A percentile compares a stretch with the other conserved stretches of the same genome.
Evolutionary conservation across 257 asterid genomes (phyloP).

Genomic region (Lycium ferocissimum): DNA sequence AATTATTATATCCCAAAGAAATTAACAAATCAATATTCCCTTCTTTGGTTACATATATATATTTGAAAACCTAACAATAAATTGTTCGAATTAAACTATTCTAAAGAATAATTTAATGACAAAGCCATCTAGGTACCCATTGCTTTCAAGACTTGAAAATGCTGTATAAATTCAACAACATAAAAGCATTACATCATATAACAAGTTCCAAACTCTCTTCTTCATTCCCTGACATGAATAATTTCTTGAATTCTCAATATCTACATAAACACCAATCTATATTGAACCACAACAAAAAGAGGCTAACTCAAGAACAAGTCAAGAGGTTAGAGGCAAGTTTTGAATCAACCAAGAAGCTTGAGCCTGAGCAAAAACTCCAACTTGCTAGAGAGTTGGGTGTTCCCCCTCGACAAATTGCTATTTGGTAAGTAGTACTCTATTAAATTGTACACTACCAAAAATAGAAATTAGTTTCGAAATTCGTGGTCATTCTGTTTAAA

Average conservation of each 20-base stretch:
- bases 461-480: background rate
- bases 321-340: conserved; percentile 76
- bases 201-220: conserved; percentile 32
- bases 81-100: conserved; percentile 29
- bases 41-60: background rate
- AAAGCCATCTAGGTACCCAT: conserved; percentile 18
- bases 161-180: conserved; percentile 26
- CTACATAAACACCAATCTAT: conserved; percentile 40
- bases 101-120: conserved; percentile 18
- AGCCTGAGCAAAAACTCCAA: conserved; percentile 74
- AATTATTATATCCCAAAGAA: no score
- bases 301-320: conserved; percentile 75
- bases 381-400: conserved; percentile 76
- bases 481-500: background rate
- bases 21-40: no score
- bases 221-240: conserved; percentile 39
- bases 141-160: conserved; percentile 28
- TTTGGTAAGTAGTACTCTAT: conserved; percentile 61
- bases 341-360: conserved; percentile 73
- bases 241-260: conserved; percentile 40
- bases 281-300: conserved; percentile 51
- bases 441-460: background rate
- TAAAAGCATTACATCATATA: conserved; percentile 13
- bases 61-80: background rate
- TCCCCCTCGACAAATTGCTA: conserved; percentile 85